Percentiles rank a stretch among this genome's conserved stretches.
Conservation (phyloP, 192 early-diverging fungal species). For the Gryganskiella cystojenkinii region DNA sequence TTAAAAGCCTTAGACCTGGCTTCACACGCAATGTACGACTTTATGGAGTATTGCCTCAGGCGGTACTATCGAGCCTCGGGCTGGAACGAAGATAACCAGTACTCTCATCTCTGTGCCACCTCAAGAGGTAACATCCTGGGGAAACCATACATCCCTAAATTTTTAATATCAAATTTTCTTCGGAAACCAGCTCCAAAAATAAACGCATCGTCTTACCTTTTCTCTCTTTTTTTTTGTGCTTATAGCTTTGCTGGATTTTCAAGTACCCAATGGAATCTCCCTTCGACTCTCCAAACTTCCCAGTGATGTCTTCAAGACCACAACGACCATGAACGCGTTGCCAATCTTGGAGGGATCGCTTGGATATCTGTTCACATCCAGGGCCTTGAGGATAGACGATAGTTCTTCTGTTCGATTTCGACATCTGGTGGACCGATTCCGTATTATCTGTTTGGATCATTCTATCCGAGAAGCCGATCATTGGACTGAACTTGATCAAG, state of each 20-base stretch:
- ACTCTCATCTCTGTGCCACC: constrained; percentile 81
- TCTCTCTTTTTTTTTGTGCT: neutral
- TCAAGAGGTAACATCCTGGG: constrained; percentile 58
- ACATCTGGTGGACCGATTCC: constrained; percentile 64
- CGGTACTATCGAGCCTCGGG: constrained; percentile 79
- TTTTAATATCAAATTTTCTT: neutral
- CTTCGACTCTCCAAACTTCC: constrained; percentile 80
- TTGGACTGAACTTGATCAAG: constrained; percentile 35
- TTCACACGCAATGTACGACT: constrained; percentile 72
- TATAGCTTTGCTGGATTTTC: constrained; percentile 82
- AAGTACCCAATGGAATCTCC: constrained; percentile 77
- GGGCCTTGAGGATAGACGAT: constrained; percentile 68
- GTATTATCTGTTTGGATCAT: constrained; percentile 51
- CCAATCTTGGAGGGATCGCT: constrained; percentile 69
- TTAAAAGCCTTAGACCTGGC: constrained; percentile 18
- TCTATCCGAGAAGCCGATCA: constrained; percentile 47
- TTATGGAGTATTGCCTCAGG: constrained; percentile 83
- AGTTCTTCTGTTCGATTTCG: constrained; percentile 61
- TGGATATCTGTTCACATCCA: constrained; percentile 86
- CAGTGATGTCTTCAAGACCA: constrained; percentile 79
- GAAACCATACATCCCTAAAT: no score
- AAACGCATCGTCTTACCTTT: neutral
- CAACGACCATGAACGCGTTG: constrained; percentile 76
- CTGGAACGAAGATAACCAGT: constrained; percentile 87
- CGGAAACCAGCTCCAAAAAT: no score